Conservation (phyloP, 495 filamentous ascomycete genomes). For the Penicillium goetzii region DNA sequence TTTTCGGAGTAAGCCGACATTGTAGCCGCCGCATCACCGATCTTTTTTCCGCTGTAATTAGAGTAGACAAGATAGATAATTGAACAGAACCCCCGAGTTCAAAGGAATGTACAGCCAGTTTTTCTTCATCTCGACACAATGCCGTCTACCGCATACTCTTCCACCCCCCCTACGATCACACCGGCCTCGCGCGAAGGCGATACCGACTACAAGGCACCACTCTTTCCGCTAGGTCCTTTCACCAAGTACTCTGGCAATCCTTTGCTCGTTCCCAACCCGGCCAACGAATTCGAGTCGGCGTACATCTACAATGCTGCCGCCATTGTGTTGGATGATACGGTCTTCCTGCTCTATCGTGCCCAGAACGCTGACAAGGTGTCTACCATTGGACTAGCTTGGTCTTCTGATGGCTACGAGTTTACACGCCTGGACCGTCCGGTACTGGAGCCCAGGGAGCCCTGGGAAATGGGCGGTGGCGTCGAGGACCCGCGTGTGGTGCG, state of each 20-base stretch:
- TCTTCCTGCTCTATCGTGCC: background rate
- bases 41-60: background rate
- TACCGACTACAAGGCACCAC: background rate
- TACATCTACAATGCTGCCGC: constrained; percentile 3
- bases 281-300: background rate
- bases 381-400: background rate
- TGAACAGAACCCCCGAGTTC: background rate
- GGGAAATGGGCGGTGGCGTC: background rate
- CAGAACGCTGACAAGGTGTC: background rate
- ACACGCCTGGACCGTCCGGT: background rate
- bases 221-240: background rate
- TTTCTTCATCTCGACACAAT: background rate
- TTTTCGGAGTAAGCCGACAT: background rate
- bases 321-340: background rate
- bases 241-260: constrained; percentile 2
- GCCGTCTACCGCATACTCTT: constrained; percentile 1
- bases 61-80: background rate
- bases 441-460: background rate
- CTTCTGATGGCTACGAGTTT: background rate
- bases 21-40: background rate
- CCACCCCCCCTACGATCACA: background rate
- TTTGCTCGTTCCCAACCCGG: background rate
- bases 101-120: background rate
- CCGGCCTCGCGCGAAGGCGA: background rate
- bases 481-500: background rate